Evolutionary conservation across 805 yeast species (phyloP), one percentile per base, ranked within the genome.

Genomic region (Sungouiella thailandica): DNA sequence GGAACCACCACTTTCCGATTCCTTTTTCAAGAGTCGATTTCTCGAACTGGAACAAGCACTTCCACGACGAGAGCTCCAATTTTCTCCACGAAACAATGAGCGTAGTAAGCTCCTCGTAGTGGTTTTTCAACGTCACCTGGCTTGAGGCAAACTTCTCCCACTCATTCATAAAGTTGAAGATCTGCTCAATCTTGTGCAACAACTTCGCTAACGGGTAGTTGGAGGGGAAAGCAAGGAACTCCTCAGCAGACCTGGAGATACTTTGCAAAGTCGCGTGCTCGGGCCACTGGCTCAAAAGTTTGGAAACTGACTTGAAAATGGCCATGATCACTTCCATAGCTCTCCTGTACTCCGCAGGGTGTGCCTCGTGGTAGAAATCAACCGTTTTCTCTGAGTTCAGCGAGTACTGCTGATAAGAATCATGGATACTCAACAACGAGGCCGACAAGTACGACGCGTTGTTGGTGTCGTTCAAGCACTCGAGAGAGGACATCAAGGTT

Each of bases 111-210:
- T 70, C 66, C 25, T 76, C 80, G 40, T 80, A 71, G 32, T 75
- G 72, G 1, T 47, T 49, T 25, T 63, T 63, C 32, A 93, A 60
- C 1, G 94, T 74, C 1, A 83, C 89, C 32, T 83, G 80, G 8
- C 78, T 69, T 18, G 88, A 78, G 1, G 97, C 95, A 58, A 84
- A 88, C 43, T 85, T 83, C 55, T 93, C 93, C 97, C 98, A 93
- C 54, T 93, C 97, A 17, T 81, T 71, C 40, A 89, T 70, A 50
- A 75, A 80, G 0, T 87, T 83, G 50, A 84, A 85, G 18, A 90
- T 74, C 52, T 85, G 95, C 58, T 93, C 98, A 23, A 87, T 61
- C 57, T 89, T 89, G 32, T 81, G 83, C 27, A 94, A 65, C 36
- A 80, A 70, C 45, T 83, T 74, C 7, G 89, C 89, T 22, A 93